phyloP scores from a whole-genome alignment of 306 rosid genomes.

The Cicer chorassanicum region DNA sequence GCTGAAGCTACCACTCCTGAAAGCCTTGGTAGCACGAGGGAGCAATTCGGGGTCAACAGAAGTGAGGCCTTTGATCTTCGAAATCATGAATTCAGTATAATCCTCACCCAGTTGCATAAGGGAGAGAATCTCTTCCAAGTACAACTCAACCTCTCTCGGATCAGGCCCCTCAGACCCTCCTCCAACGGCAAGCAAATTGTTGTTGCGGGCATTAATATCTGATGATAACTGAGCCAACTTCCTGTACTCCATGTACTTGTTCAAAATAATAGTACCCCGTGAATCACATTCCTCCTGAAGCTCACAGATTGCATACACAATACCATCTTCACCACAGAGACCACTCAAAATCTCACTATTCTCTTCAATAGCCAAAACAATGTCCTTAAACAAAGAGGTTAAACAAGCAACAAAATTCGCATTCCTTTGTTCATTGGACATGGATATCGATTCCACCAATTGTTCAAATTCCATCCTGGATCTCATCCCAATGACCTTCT shows the following conservation, averaged over 20 bases:
- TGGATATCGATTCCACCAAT: slow-evolving; percentile 61
- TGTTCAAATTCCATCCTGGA: slow-evolving; percentile 81
- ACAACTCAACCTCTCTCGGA: slow-evolving; percentile 82
- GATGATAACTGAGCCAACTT: slow-evolving; percentile 73
- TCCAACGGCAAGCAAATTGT: slow-evolving; percentile 78
- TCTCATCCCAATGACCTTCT: slow-evolving; percentile 93
- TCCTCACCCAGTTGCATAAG: slow-evolving; percentile 95
- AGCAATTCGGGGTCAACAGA: slow-evolving; percentile 86
- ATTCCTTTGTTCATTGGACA: slow-evolving; percentile 59
- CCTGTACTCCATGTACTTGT: slow-evolving; percentile 93
- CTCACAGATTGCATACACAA: slow-evolving; percentile 91
- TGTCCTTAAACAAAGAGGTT: slow-evolving; percentile 89
- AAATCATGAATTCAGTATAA: slow-evolving; percentile 83
- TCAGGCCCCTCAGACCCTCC: slow-evolving; percentile 81
- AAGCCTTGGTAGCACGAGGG: slow-evolving; percentile 88
- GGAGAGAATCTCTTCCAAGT: slow-evolving; percentile 83
- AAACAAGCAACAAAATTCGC: slow-evolving; percentile 76
- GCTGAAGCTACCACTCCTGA: slow-evolving; percentile 86
- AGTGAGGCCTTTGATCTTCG: slow-evolving; percentile 78
- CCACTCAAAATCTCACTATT: slow-evolving; percentile 77
- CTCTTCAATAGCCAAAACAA: slow-evolving; percentile 85
- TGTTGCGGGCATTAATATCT: slow-evolving; percentile 81
- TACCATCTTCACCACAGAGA: slow-evolving; percentile 94
- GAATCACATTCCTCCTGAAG: slow-evolving; percentile 97
- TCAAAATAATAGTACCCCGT: slow-evolving; percentile 78